Percentiles rank a stretch among this genome's conserved stretches.
These are phyloP conservation scores for Dactylellina sp. DNA, from an alignment of 2,329 filamentous ascomycete species.

Conservation along the genomic window DNA sequence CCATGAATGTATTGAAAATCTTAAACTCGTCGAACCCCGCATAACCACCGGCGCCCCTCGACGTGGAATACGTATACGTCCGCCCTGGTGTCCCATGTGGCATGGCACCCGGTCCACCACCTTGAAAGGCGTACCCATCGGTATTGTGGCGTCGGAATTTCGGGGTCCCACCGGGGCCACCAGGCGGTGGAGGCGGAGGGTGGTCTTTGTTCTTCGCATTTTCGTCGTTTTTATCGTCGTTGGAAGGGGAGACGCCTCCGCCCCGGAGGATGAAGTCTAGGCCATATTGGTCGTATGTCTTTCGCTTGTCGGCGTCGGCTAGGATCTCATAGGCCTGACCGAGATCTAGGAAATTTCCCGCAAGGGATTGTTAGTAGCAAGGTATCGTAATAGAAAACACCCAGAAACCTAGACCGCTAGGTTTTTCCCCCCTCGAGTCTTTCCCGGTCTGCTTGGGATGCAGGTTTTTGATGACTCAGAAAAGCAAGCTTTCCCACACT, in stretches of 20 bases:
- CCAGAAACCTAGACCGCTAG: constrained; percentile 3
- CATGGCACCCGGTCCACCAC: constrained; percentile 14
- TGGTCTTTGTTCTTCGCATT: constrained; percentile 65
- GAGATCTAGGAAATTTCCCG: constrained; percentile 71
- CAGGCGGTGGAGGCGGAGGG: constrained; percentile 67
- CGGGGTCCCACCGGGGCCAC: constrained; percentile 64
- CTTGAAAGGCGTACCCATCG: constrained; percentile 37
- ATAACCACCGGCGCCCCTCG: constrained; percentile 18
- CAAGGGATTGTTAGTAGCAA: constrained; percentile 49
- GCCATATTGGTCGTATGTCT: constrained; percentile 93
- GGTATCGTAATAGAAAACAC: constrained; percentile 28
- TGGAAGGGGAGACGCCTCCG: constrained; percentile 76
- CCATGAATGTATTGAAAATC: constrained; percentile 51
- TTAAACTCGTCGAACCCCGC: constrained; percentile 49
- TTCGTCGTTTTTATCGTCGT: constrained; percentile 65
- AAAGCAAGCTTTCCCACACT: constrained; percentile 1
- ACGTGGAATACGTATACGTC: constrained; percentile 40
- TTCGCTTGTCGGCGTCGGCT: constrained; percentile 95
- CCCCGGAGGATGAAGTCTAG: constrained; percentile 91
- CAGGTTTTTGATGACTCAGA: constrained; percentile 33
- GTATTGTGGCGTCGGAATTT: constrained; percentile 56
- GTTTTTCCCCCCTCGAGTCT: too few species aligned
- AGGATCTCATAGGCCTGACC: constrained; percentile 98
- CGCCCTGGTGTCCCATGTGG: constrained; percentile 36
- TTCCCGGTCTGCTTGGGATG: background rate